phyloP scores from a whole-genome alignment of 2,329 filamentous ascomycete species.

The Trichoderma sp. region DNA sequence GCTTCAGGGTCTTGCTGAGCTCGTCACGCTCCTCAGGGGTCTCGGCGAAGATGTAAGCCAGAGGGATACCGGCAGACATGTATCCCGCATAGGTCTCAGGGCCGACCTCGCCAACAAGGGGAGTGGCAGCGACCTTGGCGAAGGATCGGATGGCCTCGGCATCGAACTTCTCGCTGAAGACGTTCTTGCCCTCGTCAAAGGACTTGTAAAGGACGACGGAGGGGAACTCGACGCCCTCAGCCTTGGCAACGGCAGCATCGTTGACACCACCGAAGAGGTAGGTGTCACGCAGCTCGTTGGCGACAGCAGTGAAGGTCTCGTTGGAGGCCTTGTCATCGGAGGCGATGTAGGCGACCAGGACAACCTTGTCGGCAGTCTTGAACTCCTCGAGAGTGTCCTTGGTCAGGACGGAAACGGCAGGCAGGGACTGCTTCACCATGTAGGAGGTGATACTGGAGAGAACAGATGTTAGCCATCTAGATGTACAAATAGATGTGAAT shows the following conservation, averaged over 20 bases:
- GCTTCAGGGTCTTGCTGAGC: constrained; percentile 74
- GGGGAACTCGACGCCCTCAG: constrained; percentile 84
- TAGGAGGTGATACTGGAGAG: constrained; percentile 64
- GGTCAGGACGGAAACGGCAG: constrained; percentile 80
- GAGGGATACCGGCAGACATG: constrained; percentile 87
- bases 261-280: constrained; percentile 89
- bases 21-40: constrained; percentile 82
- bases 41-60: constrained; percentile 97
- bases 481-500: neutral
- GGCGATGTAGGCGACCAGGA: constrained; percentile 84
- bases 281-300: constrained; percentile 77
- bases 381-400: constrained; percentile 88
- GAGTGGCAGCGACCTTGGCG: constrained; percentile 79
- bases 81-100: constrained; percentile 95
- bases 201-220: constrained; percentile 88
- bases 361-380: constrained; percentile 97
- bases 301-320: constrained; percentile 74
- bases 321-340: constrained; percentile 80
- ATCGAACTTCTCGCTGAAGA: constrained; percentile 77
- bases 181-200: constrained; percentile 93
- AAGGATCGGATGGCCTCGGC: constrained; percentile 77
- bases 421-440: constrained; percentile 98
- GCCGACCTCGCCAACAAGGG: constrained; percentile 91
- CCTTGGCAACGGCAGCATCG: constrained; percentile 81
- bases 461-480: constrained; percentile 25